Percentiles rank a stretch among this genome's conserved stretches.
Conservation (phyloP, 108 stramenopile species). For the Aurantiochytrium sp. region DNA sequence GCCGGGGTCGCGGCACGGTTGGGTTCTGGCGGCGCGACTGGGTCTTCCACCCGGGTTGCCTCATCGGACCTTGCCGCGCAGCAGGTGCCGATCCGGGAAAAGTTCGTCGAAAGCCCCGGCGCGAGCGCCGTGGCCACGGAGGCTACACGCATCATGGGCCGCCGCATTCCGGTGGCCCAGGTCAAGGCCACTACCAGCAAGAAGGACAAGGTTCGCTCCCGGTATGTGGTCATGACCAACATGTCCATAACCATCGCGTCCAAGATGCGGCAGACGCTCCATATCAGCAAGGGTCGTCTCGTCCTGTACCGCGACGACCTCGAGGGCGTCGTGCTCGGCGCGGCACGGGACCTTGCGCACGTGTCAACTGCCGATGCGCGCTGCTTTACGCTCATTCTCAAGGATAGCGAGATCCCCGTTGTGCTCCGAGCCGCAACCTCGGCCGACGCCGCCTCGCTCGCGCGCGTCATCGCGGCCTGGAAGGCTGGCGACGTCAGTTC, state of each 20-base stretch:
- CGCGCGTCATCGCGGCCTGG: background rate
- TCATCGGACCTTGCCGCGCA: too few relatives aligned
- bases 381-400: background rate
- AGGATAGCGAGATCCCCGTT: background rate
- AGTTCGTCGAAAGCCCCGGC: background rate
- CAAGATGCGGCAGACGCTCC: background rate
- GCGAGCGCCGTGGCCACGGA: background rate
- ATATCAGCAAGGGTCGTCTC: background rate
- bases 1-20: too few relatives aligned
- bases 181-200: background rate
- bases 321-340: background rate
- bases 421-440: background rate
- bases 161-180: background rate
- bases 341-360: background rate
- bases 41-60: too few relatives aligned
- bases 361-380: background rate
- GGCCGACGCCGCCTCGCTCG: background rate
- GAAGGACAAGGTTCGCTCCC: background rate
- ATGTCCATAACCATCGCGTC: background rate
- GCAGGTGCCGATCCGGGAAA: too few relatives aligned
- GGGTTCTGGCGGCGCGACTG: too few relatives aligned
- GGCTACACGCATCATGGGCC: background rate
- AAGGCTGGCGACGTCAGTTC: background rate
- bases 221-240: background rate
- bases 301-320: background rate